Percentiles rank a stretch among this genome's conserved stretches.
Conservation (phyloP, 352 stramenopile species). For the Globisporangium rhizosaccharum region DNA sequence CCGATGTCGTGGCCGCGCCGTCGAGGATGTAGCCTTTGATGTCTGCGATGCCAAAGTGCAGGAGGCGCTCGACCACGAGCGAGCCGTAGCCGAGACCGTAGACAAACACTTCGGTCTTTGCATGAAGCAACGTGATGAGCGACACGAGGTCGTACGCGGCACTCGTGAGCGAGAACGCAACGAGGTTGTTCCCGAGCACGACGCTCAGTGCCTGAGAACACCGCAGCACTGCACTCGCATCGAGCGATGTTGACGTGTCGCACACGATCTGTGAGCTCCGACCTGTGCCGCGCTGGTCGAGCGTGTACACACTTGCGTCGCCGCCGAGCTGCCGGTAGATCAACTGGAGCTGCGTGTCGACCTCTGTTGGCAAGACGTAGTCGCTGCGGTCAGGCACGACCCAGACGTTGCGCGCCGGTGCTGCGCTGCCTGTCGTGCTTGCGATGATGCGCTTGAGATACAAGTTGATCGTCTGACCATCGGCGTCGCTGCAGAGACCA, state of each 20-base stretch:
- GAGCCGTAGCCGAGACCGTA: conserved; percentile 75
- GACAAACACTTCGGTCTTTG: conserved; percentile 36
- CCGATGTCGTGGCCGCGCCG: conserved; percentile 32
- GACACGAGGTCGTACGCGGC: conserved; percentile 51
- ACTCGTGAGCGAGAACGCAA: conserved; percentile 64
- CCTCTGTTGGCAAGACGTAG: conserved; percentile 6
- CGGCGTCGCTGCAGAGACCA: conserved; percentile 29
- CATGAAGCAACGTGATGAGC: conserved; percentile 40
- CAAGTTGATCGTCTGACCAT: conserved; percentile 38
- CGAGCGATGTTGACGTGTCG: conserved; percentile 3
- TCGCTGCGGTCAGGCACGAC: conserved; percentile 32
- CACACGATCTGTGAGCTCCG: conserved; percentile 41
- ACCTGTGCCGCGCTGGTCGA: conserved; percentile 47
- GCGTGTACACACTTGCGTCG: conserved; percentile 43
- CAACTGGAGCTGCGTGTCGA: conserved; percentile 42
- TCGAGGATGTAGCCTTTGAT: conserved; percentile 62
- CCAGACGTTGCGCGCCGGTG: conserved; percentile 24
- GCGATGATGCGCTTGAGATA: conserved; percentile 52
- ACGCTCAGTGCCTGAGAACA: conserved; percentile 17
- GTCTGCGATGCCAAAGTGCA: conserved; percentile 43
- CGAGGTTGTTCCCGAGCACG: conserved; percentile 22
- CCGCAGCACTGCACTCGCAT: conserved; percentile 1
- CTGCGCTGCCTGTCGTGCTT: conserved; percentile 10
- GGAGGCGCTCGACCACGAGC: conserved; percentile 50
- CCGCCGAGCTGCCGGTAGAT: conserved; percentile 40